phyloP scores from a whole-genome alignment of 148 eudicot species.

The Suaeda aralocaspica region DNA sequence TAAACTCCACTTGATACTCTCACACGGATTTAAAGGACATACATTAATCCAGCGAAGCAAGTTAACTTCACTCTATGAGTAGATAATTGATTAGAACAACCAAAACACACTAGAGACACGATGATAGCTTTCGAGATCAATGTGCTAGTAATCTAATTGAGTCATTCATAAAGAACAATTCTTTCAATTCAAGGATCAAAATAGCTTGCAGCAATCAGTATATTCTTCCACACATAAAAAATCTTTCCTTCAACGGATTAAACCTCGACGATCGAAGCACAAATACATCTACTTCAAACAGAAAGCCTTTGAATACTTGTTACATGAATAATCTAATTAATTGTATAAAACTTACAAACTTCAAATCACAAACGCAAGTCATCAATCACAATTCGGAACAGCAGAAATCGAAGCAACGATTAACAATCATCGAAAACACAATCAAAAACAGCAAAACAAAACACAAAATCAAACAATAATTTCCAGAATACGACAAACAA shows the following conservation, averaged over 20 bases:
- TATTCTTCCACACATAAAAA: too few relatives aligned
- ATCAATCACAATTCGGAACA: background rate
- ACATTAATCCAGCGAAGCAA: background rate
- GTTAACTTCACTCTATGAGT: too few relatives aligned
- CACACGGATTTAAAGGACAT: slow-evolving; percentile 1
- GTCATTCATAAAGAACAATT: background rate
- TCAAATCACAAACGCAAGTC: background rate
- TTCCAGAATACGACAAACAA: slow-evolving; percentile 1
- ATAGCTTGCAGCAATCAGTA: too few relatives aligned
- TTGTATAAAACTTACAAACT: background rate
- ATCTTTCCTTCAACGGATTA: background rate
- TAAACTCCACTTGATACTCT: background rate
- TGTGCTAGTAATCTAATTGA: background rate
- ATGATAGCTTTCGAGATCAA: background rate
- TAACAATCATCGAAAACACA: background rate
- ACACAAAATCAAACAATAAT: background rate
- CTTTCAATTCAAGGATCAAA: background rate
- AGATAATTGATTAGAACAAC: background rate
- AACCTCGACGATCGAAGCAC: background rate
- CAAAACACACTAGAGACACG: background rate
- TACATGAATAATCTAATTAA: background rate
- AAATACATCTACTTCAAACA: background rate
- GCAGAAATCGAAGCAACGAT: background rate
- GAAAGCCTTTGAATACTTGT: background rate
- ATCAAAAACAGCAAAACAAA: slow-evolving; percentile 1